Conservation (phyloP, 2,329 filamentous ascomycete species). For the Tolypocladium cylindrosporum region DNA sequence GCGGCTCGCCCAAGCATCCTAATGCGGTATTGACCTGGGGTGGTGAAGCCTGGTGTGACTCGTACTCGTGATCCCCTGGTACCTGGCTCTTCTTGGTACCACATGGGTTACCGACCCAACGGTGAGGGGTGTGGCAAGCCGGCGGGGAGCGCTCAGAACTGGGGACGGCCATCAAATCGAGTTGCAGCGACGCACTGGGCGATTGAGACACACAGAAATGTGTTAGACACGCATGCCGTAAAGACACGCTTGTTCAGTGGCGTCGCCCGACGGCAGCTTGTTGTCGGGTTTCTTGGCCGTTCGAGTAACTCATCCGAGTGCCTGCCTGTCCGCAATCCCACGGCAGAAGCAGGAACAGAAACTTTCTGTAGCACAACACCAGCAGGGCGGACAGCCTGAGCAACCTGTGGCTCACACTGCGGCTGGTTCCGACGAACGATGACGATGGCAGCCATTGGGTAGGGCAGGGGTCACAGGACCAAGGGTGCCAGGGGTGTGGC, state of each 20-base stretch:
- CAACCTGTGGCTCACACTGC: background rate
- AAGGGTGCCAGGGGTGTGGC: background rate
- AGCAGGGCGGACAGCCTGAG: background rate
- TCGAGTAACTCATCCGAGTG: background rate
- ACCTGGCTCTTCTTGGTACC: background rate
- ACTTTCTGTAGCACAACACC: background rate
- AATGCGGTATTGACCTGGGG: background rate
- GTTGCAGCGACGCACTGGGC: background rate
- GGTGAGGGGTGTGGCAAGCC: background rate
- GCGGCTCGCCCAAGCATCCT: background rate
- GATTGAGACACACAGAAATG: background rate
- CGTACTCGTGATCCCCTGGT: background rate
- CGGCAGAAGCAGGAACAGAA: background rate
- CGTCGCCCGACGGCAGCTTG: background rate
- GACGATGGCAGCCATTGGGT: background rate
- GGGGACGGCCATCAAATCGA: background rate
- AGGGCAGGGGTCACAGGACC: background rate
- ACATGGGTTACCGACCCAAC: background rate
- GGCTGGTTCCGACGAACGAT: background rate
- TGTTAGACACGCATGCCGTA: slow-evolving; percentile 2
- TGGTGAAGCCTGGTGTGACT: background rate
- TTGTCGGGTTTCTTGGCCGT: background rate
- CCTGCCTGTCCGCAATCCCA: background rate
- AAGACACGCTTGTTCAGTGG: background rate
- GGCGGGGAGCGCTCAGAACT: background rate